Evolutionary conservation across 345 rosid species (phyloP).

Genomic region (Populus alba): DNA sequence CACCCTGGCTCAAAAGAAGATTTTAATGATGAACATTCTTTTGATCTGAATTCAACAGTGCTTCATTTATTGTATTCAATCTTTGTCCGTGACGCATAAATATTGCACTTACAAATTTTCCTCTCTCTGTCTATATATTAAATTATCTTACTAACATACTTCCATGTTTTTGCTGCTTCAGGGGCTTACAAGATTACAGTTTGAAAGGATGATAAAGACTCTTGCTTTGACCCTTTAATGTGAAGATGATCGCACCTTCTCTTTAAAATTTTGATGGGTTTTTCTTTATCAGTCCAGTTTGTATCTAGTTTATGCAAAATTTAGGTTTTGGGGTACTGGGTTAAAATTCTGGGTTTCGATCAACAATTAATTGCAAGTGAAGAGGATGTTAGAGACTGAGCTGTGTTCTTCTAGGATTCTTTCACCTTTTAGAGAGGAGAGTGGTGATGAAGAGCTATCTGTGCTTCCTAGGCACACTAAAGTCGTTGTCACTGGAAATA

Average conservation of each 20-base stretch:
- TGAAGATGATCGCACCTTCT: neutral
- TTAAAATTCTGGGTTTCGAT: slow-evolving; percentile 8
- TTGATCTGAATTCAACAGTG: slow-evolving; percentile 24
- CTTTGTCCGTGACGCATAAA: slow-evolving; percentile 36
- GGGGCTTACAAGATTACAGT: slow-evolving; percentile 19
- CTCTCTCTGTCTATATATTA: slow-evolving; percentile 2
- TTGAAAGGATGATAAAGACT: neutral
- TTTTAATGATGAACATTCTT: slow-evolving; percentile 11
- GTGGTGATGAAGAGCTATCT: slow-evolving; percentile 67
- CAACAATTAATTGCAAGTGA: neutral
- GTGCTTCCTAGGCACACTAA: slow-evolving; percentile 71
- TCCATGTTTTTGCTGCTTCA: slow-evolving; percentile 12
- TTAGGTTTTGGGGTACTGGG: neutral
- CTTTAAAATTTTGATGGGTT: slow-evolving; percentile 6
- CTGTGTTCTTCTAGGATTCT: slow-evolving; percentile 44
- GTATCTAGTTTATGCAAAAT: neutral
- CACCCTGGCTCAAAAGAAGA: neutral
- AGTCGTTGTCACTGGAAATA: slow-evolving; percentile 67
- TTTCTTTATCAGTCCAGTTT: neutral
- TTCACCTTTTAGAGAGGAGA: slow-evolving; percentile 55
- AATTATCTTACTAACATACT: neutral
- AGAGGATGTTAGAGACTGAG: slow-evolving; percentile 45
- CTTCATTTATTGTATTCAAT: slow-evolving; percentile 51
- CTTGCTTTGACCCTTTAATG: neutral
- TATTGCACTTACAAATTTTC: slow-evolving; percentile 29